Conservation (phyloP, 441 rosid species). For the Erodium chrysanthum region DNA sequence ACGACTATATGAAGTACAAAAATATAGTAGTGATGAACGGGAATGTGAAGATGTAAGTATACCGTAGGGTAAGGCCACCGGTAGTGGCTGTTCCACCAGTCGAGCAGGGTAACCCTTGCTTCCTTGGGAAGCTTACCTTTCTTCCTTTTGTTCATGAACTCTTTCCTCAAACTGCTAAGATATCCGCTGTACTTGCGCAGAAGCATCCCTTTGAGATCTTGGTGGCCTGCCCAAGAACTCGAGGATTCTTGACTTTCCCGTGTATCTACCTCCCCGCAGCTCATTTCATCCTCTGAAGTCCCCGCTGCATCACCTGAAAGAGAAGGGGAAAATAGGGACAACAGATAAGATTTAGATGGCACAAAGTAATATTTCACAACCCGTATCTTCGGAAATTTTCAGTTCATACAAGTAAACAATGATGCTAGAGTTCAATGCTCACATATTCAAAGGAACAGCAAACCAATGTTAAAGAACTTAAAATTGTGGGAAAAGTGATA, state of each 20-base stretch:
- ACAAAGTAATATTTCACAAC: too few species aligned
- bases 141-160: slow-evolving; percentile 50
- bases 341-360: too few species aligned
- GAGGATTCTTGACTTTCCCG: slow-evolving; percentile 26
- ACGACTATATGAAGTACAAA: too few species aligned
- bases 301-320: slow-evolving; percentile 36
- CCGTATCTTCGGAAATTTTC: too few species aligned
- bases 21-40: neutral
- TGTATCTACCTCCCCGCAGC: slow-evolving; percentile 35
- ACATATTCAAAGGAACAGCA: too few species aligned
- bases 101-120: slow-evolving; percentile 35
- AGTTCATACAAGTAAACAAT: too few species aligned
- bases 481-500: too few species aligned
- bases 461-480: too few species aligned
- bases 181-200: slow-evolving; percentile 46
- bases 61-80: slow-evolving; percentile 77
- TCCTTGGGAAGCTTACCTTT: slow-evolving; percentile 59
- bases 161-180: slow-evolving; percentile 41
- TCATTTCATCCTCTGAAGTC: slow-evolving; percentile 39
- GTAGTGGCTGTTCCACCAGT: slow-evolving; percentile 54
- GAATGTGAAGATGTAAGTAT: neutral
- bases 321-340: neutral
- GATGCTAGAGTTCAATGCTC: too few species aligned
- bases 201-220: slow-evolving; percentile 38
- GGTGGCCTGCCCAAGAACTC: slow-evolving; percentile 1